Evolutionary conservation across 495 filamentous ascomycete genomes (phyloP), one percentile per base, ranked within the genome.

Genomic region (Penicillium bialowiezense): DNA sequence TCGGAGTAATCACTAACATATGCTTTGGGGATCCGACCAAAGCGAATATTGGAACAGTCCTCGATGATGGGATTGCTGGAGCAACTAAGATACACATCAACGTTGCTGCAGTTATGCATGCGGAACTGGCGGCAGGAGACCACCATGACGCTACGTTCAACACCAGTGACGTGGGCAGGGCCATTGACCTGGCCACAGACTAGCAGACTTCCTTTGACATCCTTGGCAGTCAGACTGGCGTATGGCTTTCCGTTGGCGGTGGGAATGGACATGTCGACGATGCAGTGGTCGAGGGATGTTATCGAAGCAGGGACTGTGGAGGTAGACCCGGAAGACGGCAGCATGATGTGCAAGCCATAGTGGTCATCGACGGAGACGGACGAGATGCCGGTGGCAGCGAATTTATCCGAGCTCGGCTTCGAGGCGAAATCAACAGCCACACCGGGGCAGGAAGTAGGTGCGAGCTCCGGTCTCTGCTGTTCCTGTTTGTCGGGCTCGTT

Each of bases 41-140:
- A 97, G 31, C 85, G 73, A 59, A 99, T 77, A 35, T 75, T 76
- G 31, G 67, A 79, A 57, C 91, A 97, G 52, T 90, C 86, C 64
- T 99, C 95, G 41, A 99, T 92, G 53, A 99, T 95, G 2, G 95
- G 95, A 47, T 88, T 82, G 58, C 89, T 93, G 1, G 75, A 71
- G 57, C 87, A 90, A 44, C 83, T 81, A 36, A 97, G 74, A 64
- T 96, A 97, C 28, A 99, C 72, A 48, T 88, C 83, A 9, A 90
- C 84, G 43, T 88, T 76, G 23, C 70, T 73, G 59, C 88, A 93
- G 44, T 91, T 83, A 55, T 99, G 95, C 75, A 99, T 90, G 14
- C 95, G 80, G 57, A 96, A 85, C 62, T 99, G 95, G 13, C 87
- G 78, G 40, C 86, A 86, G 3, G 80, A 73, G 1, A 95, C 80